A percentile compares a stretch with the other conserved stretches of the same genome.
phyloP scores from a whole-genome alignment of 1,139 yeast species.

The Meyerozyma smithsonii region DNA sequence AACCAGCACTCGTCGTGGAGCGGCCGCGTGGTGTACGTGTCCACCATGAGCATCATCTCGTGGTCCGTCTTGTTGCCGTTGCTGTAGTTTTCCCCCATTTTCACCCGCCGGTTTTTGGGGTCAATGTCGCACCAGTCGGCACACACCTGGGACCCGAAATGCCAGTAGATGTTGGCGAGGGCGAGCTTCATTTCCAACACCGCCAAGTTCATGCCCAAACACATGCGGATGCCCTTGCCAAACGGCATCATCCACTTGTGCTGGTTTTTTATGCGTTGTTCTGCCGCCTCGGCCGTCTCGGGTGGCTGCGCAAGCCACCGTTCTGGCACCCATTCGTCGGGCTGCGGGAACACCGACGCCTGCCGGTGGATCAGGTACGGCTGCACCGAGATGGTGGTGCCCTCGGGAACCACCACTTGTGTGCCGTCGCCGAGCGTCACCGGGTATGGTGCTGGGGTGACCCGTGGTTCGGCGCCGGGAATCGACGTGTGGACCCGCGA shows the following conservation, averaged over 20 bases:
- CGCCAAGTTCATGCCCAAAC: slow-evolving; percentile 69
- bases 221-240: slow-evolving; percentile 75
- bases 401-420: slow-evolving; percentile 40
- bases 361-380: slow-evolving; percentile 64
- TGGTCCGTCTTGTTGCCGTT: slow-evolving; percentile 27
- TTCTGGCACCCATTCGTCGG: slow-evolving; percentile 52
- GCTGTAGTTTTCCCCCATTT: slow-evolving; percentile 18
- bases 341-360: slow-evolving; percentile 42
- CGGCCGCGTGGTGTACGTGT: slow-evolving; percentile 49
- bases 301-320: slow-evolving; percentile 49
- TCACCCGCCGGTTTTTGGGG: no score
- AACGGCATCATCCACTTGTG: slow-evolving; percentile 59
- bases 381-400: slow-evolving; percentile 57
- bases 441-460: slow-evolving; percentile 29
- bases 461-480: slow-evolving; percentile 71
- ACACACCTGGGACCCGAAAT: slow-evolving; percentile 34
- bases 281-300: slow-evolving; percentile 31
- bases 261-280: slow-evolving; percentile 39
- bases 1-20: slow-evolving; percentile 50
- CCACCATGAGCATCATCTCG: slow-evolving; percentile 48
- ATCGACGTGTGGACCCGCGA: slow-evolving; percentile 64
- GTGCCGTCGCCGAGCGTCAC: slow-evolving; percentile 18
- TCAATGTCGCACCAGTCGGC: slow-evolving; percentile 39
- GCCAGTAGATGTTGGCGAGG: slow-evolving; percentile 50
- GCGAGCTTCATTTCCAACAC: slow-evolving; percentile 61